A percentile compares a stretch with the other conserved stretches of the same genome.
Conservation (phyloP, 495 filamentous ascomycete genomes). For the Talaromyces stipitatus region DNA sequence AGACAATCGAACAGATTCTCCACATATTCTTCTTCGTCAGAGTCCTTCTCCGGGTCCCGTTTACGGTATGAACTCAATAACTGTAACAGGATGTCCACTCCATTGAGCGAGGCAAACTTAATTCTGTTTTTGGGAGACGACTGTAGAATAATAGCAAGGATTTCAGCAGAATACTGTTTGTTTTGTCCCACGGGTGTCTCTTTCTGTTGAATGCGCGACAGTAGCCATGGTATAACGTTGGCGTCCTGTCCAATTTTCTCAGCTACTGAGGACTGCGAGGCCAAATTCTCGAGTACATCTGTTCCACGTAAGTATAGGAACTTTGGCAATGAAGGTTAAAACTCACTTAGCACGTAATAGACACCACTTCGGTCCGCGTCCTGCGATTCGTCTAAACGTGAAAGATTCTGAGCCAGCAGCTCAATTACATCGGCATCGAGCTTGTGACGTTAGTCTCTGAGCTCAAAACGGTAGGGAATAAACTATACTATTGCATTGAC, state of each 20-base stretch:
- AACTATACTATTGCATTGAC: constrained; percentile 64
- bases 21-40: constrained; percentile 88
- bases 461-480: not conserved
- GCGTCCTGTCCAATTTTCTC: constrained; percentile 64
- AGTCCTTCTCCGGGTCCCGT: constrained; percentile 77
- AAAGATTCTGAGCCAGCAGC: constrained; percentile 75
- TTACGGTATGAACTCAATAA: constrained; percentile 83
- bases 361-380: constrained; percentile 78
- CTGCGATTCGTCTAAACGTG: constrained; percentile 69
- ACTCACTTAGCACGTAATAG: constrained; percentile 68
- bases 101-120: constrained; percentile 58
- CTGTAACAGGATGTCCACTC: constrained; percentile 73
- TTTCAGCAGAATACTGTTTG: constrained; percentile 90
- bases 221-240: constrained; percentile 64
- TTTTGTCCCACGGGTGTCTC: constrained; percentile 70
- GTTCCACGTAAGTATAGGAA: constrained; percentile 9
- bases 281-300: constrained; percentile 78
- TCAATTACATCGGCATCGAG: constrained; percentile 75
- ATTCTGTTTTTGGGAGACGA: constrained; percentile 57
- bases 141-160: constrained; percentile 79
- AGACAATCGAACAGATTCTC: constrained; percentile 86
- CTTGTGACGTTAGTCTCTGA: constrained; percentile 23
- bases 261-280: constrained; percentile 57
- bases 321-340: not conserved
- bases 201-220: constrained; percentile 57